Evolutionary conservation across 257 asterid genomes (phyloP).

Genomic region (Salvia hispanica): DNA sequence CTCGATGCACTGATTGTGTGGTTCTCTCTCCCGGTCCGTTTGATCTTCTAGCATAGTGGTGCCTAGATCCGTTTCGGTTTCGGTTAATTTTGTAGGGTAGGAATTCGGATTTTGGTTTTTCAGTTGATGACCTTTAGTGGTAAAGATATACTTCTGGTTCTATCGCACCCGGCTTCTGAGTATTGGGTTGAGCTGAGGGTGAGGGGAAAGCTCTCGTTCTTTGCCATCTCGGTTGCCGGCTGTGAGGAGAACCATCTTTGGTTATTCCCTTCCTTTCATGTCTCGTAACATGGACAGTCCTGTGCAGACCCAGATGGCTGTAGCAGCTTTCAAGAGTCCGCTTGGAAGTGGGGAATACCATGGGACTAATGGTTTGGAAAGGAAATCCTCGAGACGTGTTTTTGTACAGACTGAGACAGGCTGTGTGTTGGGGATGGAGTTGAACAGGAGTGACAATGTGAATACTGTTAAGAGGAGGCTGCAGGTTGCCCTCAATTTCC

Average conservation of each 20-base stretch:
- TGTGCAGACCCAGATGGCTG: slow-evolving; percentile 96
- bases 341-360: slow-evolving; percentile 66
- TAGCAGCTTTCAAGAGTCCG: slow-evolving; percentile 76
- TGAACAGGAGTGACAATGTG: slow-evolving; percentile 83
- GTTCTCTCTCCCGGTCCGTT: slow-evolving; percentile 37
- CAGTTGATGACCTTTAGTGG: slow-evolving; percentile 52
- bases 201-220: slow-evolving; percentile 51
- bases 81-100: slow-evolving; percentile 14
- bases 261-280: slow-evolving; percentile 53
- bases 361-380: slow-evolving; percentile 65
- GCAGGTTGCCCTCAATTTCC: slow-evolving; percentile 81
- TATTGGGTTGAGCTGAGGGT: slow-evolving; percentile 53
- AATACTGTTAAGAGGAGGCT: slow-evolving; percentile 89
- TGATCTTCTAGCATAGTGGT: slow-evolving; percentile 22
- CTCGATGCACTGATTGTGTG: slow-evolving; percentile 41
- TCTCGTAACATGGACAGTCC: slow-evolving; percentile 85
- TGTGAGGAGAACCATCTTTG: slow-evolving; percentile 41
- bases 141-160: slow-evolving; percentile 33
- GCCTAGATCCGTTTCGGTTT: slow-evolving; percentile 27
- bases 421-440: slow-evolving; percentile 90
- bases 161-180: slow-evolving; percentile 52
- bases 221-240: slow-evolving; percentile 61
- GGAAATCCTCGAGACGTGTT: slow-evolving; percentile 71
- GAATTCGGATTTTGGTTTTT: slow-evolving; percentile 33
- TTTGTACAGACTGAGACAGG: slow-evolving; percentile 94